These are phyloP conservation scores for Corymbia citriodora DNA, from an alignment of 441 rosid species.

Conservation along the genomic window DNA sequence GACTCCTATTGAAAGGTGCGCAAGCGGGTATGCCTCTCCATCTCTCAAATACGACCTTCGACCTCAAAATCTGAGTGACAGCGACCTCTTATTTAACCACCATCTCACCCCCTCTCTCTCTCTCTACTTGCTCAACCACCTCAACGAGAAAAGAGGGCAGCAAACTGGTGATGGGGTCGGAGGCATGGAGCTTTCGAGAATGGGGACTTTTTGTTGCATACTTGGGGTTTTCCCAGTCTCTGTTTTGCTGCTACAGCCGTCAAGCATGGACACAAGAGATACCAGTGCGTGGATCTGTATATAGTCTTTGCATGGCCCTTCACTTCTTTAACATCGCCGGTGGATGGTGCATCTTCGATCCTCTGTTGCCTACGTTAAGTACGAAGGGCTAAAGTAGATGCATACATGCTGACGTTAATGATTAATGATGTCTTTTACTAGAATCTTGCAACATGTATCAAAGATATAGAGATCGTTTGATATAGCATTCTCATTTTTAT, in stretches of 20 bases:
- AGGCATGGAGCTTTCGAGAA: neutral
- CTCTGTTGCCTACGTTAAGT: neutral
- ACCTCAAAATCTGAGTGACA: slow-evolving; percentile 10
- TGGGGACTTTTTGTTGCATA: neutral
- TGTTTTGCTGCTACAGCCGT: neutral
- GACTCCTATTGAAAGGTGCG: neutral
- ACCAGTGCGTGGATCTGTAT: neutral
- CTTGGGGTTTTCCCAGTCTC: neutral
- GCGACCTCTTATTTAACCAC: neutral
- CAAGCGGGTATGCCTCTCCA: neutral
- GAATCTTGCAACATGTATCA: neutral
- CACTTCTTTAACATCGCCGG: neutral
- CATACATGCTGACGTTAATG: neutral
- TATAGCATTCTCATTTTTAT: neutral
- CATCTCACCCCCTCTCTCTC: neutral
- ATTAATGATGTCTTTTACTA: neutral
- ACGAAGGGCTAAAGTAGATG: neutral
- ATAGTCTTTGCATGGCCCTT: neutral
- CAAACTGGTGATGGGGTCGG: neutral
- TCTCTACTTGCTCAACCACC: slow-evolving; percentile 3
- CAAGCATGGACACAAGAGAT: rapidly evolving
- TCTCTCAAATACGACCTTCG: neutral
- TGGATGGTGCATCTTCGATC: neutral
- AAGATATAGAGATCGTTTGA: neutral
- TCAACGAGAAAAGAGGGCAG: neutral